phyloP scores from a whole-genome alignment of 1,139 yeast species.

The Yamadazyma conglobata region DNA sequence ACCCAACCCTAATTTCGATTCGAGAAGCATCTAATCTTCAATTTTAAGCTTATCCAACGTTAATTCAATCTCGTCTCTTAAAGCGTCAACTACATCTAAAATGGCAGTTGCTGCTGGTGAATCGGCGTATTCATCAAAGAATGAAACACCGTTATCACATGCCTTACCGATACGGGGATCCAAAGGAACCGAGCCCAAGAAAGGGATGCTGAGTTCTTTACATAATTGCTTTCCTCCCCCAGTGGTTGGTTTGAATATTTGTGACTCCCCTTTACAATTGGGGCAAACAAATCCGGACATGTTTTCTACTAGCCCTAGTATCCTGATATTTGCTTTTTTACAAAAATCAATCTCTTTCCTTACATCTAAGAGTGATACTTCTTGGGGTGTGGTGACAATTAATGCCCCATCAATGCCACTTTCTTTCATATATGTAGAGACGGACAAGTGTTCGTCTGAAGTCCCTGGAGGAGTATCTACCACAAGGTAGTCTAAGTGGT shows the following conservation, averaged over 20 bases:
- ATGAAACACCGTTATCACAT: conserved; percentile 87
- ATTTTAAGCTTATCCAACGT: conserved; percentile 15
- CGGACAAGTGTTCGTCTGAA: conserved; percentile 92
- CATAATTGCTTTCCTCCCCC: conserved; percentile 93
- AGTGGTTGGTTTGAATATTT: conserved; percentile 90
- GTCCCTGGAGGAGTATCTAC: conserved; percentile 99
- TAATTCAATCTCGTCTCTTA: conserved; percentile 45
- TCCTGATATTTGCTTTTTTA: conserved; percentile 78
- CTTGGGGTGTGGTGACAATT: conserved; percentile 96
- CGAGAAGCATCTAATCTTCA: too few relatives aligned
- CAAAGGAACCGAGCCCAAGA: conserved; percentile 87
- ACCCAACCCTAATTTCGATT: too few relatives aligned
- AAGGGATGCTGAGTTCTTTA: conserved; percentile 69
- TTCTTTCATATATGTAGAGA: conserved; percentile 82
- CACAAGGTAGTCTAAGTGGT: conserved; percentile 73
- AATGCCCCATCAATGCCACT: conserved; percentile 95
- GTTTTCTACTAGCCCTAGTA: conserved; percentile 90
- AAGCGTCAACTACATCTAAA: conserved; percentile 70
- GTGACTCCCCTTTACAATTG: conserved; percentile 82
- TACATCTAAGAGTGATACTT: conserved; percentile 91
- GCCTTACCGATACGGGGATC: conserved; percentile 92
- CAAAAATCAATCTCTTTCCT: conserved; percentile 96
- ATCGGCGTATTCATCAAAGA: conserved; percentile 79
- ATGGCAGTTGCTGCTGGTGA: conserved; percentile 93
- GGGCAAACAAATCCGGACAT: conserved; percentile 99